Evolutionary conservation across 148 eudicot species (phyloP).

Genomic region (Rhododendron vialii): DNA sequence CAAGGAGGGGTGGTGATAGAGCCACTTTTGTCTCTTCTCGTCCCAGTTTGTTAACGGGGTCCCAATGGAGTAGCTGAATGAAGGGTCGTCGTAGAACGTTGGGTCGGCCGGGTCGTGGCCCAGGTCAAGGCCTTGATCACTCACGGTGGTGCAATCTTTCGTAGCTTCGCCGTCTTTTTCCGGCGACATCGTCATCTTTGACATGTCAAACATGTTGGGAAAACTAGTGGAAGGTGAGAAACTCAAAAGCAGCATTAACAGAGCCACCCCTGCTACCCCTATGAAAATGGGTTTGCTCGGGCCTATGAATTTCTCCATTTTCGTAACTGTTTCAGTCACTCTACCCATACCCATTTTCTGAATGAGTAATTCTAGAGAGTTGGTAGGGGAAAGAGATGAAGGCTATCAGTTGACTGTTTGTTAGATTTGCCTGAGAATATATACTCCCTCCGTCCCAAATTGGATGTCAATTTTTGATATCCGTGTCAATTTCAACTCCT

Average conservation of each 20-base stretch:
- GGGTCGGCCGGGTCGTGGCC: no score
- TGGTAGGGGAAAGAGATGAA: no score
- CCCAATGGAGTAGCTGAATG: slow-evolving; percentile 23
- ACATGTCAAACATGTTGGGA: background rate
- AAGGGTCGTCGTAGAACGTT: slow-evolving; percentile 13
- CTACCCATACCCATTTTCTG: background rate
- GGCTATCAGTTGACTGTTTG: no score
- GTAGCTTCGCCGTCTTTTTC: background rate
- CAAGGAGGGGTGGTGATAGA: slow-evolving; percentile 22
- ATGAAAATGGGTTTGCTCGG: background rate
- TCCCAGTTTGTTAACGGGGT: slow-evolving; percentile 31
- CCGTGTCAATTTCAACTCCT: no score
- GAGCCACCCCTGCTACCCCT: background rate
- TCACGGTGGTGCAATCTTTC: no score
- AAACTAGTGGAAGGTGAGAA: background rate
- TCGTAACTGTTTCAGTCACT: background rate
- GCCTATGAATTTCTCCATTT: background rate
- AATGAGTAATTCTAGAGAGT: no score
- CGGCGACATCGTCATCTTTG: background rate
- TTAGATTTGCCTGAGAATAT: no score
- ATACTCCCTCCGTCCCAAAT: no score
- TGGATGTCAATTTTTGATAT: no score
- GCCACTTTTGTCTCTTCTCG: slow-evolving; percentile 35
- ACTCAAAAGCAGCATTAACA: background rate
- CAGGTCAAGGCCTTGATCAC: no score